Conservation (phyloP, 495 filamentous ascomycete genomes). For the Acidomyces sp. region DNA sequence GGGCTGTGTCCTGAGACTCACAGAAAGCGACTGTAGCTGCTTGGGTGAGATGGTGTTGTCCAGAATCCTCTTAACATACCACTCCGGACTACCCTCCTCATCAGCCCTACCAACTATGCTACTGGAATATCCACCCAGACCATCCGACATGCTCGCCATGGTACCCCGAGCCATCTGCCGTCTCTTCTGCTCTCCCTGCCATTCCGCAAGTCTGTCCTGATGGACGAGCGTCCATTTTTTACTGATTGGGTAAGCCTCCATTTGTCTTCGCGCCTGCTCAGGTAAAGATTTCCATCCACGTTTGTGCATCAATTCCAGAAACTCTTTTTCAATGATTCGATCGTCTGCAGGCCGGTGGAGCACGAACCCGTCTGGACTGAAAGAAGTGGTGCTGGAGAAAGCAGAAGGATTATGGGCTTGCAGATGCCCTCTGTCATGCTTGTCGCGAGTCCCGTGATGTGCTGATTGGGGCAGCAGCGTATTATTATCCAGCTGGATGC, state of each 20-base stretch:
- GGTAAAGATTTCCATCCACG: slow-evolving; percentile 92
- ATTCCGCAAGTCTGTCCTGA: slow-evolving; percentile 85
- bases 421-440: slow-evolving; percentile 19
- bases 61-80: slow-evolving; percentile 96
- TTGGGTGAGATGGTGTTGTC: slow-evolving; percentile 87
- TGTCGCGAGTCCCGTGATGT: slow-evolving; percentile 15
- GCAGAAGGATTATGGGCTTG: slow-evolving; percentile 24
- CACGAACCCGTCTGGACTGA: slow-evolving; percentile 45
- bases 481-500: slow-evolving; percentile 18
- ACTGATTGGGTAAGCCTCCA: slow-evolving; percentile 79
- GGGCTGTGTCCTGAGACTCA: slow-evolving; percentile 88
- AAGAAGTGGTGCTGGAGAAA: slow-evolving; percentile 37
- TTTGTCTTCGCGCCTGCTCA: slow-evolving; percentile 88
- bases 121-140: slow-evolving; percentile 36
- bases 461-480: not conserved
- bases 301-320: slow-evolving; percentile 89
- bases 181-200: slow-evolving; percentile 87
- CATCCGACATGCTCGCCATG: slow-evolving; percentile 41
- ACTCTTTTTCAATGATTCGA: slow-evolving; percentile 77
- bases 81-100: slow-evolving; percentile 92
- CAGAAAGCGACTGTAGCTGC: slow-evolving; percentile 78
- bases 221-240: slow-evolving; percentile 98
- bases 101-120: slow-evolving; percentile 60
- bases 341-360: slow-evolving; percentile 69
- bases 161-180: slow-evolving; percentile 54